Conservation (phyloP, 768 basidiomycete genomes). For the Leccinum imitatum region DNA sequence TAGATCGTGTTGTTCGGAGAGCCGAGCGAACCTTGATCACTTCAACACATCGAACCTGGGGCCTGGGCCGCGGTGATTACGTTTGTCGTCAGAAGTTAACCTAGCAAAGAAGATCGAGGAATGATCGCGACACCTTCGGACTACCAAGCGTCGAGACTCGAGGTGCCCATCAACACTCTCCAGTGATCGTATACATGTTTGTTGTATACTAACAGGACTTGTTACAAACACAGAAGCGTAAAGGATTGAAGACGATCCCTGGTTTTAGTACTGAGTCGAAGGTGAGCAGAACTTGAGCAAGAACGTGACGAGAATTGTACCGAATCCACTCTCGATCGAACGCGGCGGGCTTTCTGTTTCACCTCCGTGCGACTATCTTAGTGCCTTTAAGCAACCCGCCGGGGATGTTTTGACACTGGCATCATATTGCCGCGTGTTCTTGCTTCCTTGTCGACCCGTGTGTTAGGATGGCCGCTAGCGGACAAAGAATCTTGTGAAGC, state of each 20-base stretch:
- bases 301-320: background rate
- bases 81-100: constrained; percentile 10
- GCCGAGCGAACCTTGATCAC: background rate
- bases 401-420: background rate
- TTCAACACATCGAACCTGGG: background rate
- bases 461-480: constrained; percentile 9
- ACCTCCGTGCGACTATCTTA: constrained; percentile 13
- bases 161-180: constrained; percentile 1
- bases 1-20: background rate
- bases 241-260: background rate
- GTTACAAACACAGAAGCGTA: background rate
- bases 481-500: constrained; percentile 16
- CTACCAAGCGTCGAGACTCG: constrained; percentile 1
- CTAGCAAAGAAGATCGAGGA: constrained; percentile 17
- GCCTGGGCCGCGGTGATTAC: constrained; percentile 18
- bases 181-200: background rate
- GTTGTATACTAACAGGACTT: background rate
- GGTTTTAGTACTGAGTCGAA: background rate
- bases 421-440: constrained; percentile 17
- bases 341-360: constrained; percentile 7
- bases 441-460: constrained; percentile 15
- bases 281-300: constrained; percentile 5
- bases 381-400: constrained; percentile 22
- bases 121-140: constrained; percentile 23
- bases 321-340: constrained; percentile 9